These are phyloP conservation scores for Yamadazyma atmosphaerica DNA, from an alignment of 1,139 yeast species.

Conservation along the genomic window DNA sequence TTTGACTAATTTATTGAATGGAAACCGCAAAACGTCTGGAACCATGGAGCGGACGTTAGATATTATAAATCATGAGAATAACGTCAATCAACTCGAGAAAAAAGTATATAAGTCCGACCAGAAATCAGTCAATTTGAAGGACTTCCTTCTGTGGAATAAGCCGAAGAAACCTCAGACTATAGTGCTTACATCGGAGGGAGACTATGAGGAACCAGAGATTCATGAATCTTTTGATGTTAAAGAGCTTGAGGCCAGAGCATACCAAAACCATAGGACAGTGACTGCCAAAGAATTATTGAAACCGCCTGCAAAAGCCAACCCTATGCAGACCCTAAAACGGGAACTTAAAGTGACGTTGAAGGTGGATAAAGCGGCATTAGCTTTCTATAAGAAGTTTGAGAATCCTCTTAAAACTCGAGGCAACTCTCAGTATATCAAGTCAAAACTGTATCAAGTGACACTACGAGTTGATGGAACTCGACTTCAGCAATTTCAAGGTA, in stretches of 20 bases:
- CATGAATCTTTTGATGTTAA: slow-evolving; percentile 4
- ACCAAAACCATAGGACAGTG: slow-evolving; percentile 21
- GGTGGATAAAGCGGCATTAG: slow-evolving; percentile 24
- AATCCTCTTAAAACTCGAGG: slow-evolving; percentile 33
- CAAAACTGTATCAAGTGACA: slow-evolving; percentile 14
- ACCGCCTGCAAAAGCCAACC: too few relatives aligned
- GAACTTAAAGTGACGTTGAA: slow-evolving; percentile 26
- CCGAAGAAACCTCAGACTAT: slow-evolving; percentile 3
- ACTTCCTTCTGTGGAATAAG: slow-evolving; percentile 18
- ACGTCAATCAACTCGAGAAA: slow-evolving; percentile 29
- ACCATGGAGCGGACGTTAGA: not conserved
- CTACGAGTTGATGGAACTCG: slow-evolving; percentile 18
- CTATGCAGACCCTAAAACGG: slow-evolving; percentile 6
- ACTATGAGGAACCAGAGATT: not conserved
- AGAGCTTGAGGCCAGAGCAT: slow-evolving; percentile 20
- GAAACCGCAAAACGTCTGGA: not conserved
- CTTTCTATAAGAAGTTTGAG: slow-evolving; percentile 26
- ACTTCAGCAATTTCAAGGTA: slow-evolving; percentile 11
- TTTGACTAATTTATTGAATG: slow-evolving; percentile 1
- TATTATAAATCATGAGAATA: slow-evolving; percentile 1
- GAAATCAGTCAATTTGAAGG: slow-evolving; percentile 31
- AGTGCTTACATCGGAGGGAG: slow-evolving; percentile 1
- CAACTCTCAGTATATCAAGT: slow-evolving; percentile 10
- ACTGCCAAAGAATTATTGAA: slow-evolving; percentile 24
- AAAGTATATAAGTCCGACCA: slow-evolving; percentile 24